A percentile compares a stretch with the other conserved stretches of the same genome.
Conservation (phyloP, 208 protist genomes). For the Trichomonas vaginalis region DNA sequence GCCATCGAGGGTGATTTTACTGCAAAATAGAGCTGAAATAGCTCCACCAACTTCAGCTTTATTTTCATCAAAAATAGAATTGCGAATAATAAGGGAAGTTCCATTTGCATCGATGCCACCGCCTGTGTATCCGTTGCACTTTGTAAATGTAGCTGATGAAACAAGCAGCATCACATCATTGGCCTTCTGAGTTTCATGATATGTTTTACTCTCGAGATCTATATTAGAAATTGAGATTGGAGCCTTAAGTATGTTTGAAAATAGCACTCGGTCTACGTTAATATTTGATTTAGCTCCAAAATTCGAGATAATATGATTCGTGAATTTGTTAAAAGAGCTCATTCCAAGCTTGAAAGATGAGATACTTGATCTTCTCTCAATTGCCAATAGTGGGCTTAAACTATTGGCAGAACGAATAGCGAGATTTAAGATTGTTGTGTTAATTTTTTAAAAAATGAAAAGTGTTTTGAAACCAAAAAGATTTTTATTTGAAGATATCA, state of each 20-base stretch:
- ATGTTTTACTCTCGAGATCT: background rate
- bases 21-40: background rate
- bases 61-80: background rate
- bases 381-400: background rate
- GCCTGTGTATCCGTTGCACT: background rate
- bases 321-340: background rate
- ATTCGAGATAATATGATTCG: background rate
- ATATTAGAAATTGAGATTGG: background rate
- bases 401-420: background rate
- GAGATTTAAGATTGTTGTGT: background rate
- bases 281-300: background rate
- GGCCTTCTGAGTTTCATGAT: background rate
- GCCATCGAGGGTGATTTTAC: background rate
- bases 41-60: background rate
- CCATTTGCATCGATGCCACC: background rate
- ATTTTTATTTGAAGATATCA: no score
- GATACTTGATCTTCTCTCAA: background rate
- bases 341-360: background rate
- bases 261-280: background rate
- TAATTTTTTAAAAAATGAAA: no score
- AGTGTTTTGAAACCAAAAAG: no score
- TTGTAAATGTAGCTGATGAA: background rate
- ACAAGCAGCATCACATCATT: background rate
- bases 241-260: background rate
- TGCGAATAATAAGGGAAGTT: background rate